A percentile compares a stretch with the other conserved stretches of the same genome.
These are phyloP conservation scores for Aspergillus quadricinctus DNA, from an alignment of 2,329 filamentous ascomycete genomes.

Conservation along the genomic window DNA sequence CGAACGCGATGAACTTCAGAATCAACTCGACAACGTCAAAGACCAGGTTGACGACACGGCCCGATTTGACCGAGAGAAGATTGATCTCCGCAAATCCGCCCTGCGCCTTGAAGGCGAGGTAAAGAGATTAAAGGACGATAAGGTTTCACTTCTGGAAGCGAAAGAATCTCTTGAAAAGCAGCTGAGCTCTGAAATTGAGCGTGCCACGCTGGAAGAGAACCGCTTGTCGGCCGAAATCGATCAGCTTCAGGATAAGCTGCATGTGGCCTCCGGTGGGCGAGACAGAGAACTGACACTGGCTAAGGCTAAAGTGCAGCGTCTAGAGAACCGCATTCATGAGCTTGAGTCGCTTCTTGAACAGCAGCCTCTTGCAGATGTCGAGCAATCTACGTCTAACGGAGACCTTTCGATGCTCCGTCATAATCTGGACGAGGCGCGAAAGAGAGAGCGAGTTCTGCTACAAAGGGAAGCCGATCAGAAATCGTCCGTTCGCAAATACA, in stretches of 20 bases:
- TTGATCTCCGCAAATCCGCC: constrained; percentile 64
- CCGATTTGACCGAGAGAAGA: constrained; percentile 63
- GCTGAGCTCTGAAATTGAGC: constrained; percentile 62
- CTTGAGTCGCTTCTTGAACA: constrained; percentile 52
- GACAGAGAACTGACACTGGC: constrained; percentile 49
- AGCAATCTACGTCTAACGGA: constrained; percentile 29
- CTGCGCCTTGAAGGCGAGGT: constrained; percentile 65
- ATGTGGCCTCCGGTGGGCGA: constrained; percentile 33
- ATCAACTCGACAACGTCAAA: constrained; percentile 53
- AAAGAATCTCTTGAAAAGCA: constrained; percentile 58
- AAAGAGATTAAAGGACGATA: constrained; percentile 62
- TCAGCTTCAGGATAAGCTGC: constrained; percentile 51
- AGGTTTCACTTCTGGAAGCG: constrained; percentile 53
- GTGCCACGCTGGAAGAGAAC: constrained; percentile 62
- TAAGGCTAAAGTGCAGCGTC: constrained; percentile 59
- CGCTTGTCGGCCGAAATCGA: constrained; percentile 50
- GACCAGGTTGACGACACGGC: constrained; percentile 56
- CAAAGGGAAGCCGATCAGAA: constrained; percentile 64
- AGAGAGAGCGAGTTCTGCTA: constrained; percentile 61
- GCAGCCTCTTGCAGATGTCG: constrained; percentile 41
- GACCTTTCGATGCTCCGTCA: constrained; percentile 60
- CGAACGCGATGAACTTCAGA: constrained; percentile 64
- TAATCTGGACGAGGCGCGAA: constrained; percentile 60
- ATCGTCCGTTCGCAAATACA: constrained; percentile 58
- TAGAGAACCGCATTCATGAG: constrained; percentile 55